Conservation (phyloP, 2,329 filamentous ascomycete genomes). For the Pseudogymnoascus sp. region DNA sequence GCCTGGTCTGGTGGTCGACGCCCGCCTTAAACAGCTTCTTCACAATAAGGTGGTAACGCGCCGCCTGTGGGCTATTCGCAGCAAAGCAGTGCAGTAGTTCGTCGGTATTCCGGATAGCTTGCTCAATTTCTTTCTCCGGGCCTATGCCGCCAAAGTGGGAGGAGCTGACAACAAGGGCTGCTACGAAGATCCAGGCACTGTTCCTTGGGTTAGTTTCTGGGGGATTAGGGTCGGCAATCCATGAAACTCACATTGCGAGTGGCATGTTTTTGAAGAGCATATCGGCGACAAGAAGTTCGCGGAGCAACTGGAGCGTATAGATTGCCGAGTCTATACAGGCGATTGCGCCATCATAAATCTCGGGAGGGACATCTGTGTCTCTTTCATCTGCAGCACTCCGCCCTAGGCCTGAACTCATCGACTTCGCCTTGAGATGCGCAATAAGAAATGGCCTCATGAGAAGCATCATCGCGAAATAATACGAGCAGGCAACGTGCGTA, state of each 20-base stretch:
- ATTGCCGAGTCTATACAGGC: constrained; percentile 9
- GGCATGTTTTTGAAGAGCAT: constrained; percentile 12
- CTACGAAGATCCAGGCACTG: constrained; percentile 12
- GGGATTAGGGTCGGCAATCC: not conserved
- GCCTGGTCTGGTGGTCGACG: not conserved
- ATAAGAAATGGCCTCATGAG: constrained; percentile 16
- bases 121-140: not conserved
- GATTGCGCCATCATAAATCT: not conserved
- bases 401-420: not conserved
- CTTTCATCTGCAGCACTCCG: not conserved
- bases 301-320: constrained; percentile 7
- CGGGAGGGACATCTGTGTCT: not conserved
- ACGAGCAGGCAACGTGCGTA: constrained; percentile 16
- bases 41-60: constrained; percentile 10
- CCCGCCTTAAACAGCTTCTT: constrained; percentile 9
- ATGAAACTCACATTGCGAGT: constrained; percentile 5
- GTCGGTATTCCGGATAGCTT: constrained; percentile 3
- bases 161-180: constrained; percentile 11
- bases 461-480: constrained; percentile 17
- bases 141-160: constrained; percentile 8
- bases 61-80: constrained; percentile 9
- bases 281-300: not conserved
- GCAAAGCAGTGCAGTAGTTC: constrained; percentile 7
- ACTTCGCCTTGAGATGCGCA: constrained; percentile 8
- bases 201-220: not conserved